Conservation (phyloP, 2,329 filamentous ascomycete genomes). For the Magnaporthales sp. region DNA sequence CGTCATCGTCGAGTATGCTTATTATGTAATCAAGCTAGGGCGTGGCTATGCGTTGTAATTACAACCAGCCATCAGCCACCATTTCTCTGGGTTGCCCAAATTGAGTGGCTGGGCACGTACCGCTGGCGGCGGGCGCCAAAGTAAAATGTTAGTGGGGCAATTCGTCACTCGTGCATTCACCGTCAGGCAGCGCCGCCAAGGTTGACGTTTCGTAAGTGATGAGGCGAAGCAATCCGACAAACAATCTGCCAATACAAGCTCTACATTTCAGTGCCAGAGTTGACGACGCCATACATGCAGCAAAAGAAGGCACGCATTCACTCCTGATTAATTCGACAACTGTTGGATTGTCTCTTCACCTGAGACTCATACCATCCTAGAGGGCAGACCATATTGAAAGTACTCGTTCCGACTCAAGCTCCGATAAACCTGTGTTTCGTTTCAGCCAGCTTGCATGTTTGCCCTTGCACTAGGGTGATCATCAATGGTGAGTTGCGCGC, state of each 20-base stretch:
- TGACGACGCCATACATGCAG: not conserved
- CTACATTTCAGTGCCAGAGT: not conserved
- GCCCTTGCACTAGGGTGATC: not conserved
- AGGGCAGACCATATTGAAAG: not conserved
- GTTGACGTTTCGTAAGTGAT: constrained; percentile 8
- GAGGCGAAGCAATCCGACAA: constrained; percentile 5
- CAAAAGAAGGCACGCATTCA: not conserved
- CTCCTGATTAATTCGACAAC: not conserved
- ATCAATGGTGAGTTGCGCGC: constrained; percentile 8
- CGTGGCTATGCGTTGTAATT: not conserved
- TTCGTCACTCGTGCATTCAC: constrained; percentile 7
- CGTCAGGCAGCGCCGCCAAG: constrained; percentile 9
- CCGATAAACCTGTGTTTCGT: constrained; percentile 1
- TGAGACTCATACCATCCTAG: not conserved
- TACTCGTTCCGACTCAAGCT: not conserved
- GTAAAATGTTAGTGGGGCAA: constrained; percentile 5
- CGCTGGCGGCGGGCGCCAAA: not conserved
- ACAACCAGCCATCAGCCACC: not conserved
- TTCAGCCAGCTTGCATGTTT: constrained; percentile 2
- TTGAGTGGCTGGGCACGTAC: not conserved
- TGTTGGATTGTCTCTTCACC: not conserved
- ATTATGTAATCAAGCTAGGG: not conserved
- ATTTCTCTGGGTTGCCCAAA: not conserved
- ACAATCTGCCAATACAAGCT: not conserved
- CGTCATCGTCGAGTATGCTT: not conserved